Evolutionary conservation across 331 rosid species (phyloP), one percentile per base, ranked within the genome.

Genomic region (Quercus phellos): DNA sequence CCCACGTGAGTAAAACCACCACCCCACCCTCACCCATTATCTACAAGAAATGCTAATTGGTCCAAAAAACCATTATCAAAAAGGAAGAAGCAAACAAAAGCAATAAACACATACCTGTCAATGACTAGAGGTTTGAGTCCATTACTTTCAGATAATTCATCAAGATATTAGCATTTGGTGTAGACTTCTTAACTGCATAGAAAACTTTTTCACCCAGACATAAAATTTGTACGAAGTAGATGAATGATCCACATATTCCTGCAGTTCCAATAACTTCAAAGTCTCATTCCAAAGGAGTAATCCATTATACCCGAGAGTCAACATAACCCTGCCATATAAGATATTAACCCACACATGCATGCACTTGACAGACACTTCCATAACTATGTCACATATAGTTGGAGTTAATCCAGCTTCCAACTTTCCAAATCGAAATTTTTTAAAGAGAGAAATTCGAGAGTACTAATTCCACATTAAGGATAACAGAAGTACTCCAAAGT

Each of bases 171-270:
- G 85, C 84, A 83, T 90, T 92, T 53, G 97, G 99, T 46, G 86
- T 92, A 26, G 97, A 94, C 87, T 81, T 94, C 90, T 88, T 92
- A 67, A 90, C 88, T 16, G 97, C 97, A 85, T 89, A 53, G 85
- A 90, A 94, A 71, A 80, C 72, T 75, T 92, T 87, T 72, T 90
- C 97, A 2, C 95, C 97, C 86, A 94, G 61, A 90, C 87, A 50
- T 94, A 94, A 74, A 92, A 90, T 73, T 94, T 90, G 86, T 90
- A 92, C 86, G 90, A 79, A 8, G 87, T 94, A 6, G 97, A 92
- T 43, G 97, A 94, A 82, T 94, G 98, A 73, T 89, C 92, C 85
- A 94, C 97, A 18, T 94, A 94, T 86, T 92, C 98, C 90, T 94
- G 89, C 82, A 87, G 22, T 74, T 73, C 61, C 76, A 77, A n/a